Percentiles rank a stretch among this genome's conserved stretches.
Evolutionary conservation across 495 filamentous ascomycete genomes (phyloP).

Genomic region (Daldinia grandis): DNA sequence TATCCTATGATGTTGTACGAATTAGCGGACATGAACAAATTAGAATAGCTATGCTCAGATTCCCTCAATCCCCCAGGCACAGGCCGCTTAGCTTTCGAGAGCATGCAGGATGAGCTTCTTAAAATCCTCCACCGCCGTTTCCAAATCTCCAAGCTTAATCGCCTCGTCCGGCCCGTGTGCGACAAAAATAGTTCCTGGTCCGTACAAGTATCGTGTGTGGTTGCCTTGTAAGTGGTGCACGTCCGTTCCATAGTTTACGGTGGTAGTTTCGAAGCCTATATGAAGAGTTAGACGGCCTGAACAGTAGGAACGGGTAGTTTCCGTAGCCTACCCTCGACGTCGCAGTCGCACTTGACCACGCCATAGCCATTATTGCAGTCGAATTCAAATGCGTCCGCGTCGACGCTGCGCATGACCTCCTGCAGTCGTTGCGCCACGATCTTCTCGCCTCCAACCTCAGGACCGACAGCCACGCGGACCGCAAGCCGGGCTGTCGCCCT

Average conservation of each 20-base stretch:
- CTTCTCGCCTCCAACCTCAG: constrained; percentile 60
- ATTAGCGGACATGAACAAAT: constrained; percentile 26
- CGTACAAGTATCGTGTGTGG: constrained; percentile 87
- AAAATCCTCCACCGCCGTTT: constrained; percentile 74
- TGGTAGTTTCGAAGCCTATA: constrained; percentile 74
- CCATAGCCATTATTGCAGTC: constrained; percentile 69
- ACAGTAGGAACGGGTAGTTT: background rate
- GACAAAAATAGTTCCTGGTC: constrained; percentile 86
- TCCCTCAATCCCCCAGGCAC: constrained; percentile 6
- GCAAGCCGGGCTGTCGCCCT: constrained; percentile 71
- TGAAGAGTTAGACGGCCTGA: background rate
- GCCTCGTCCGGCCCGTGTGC: constrained; percentile 89
- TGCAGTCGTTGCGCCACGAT: constrained; percentile 64
- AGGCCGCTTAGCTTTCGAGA: constrained; percentile 48
- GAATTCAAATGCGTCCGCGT: constrained; percentile 66
- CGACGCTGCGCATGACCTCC: constrained; percentile 64
- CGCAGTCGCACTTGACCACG: constrained; percentile 78
- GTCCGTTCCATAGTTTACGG: constrained; percentile 94
- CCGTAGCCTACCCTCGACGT: constrained; percentile 68
- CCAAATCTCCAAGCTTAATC: constrained; percentile 72
- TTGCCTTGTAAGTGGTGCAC: constrained; percentile 76
- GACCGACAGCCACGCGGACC: constrained; percentile 78
- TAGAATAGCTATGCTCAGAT: constrained; percentile 12
- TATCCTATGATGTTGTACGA: constrained; percentile 34
- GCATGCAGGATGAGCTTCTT: constrained; percentile 73